Percentiles rank a stretch among this genome's conserved stretches.
Conservation (phyloP, 345 rosid species). For the Theobroma cacao region DNA sequence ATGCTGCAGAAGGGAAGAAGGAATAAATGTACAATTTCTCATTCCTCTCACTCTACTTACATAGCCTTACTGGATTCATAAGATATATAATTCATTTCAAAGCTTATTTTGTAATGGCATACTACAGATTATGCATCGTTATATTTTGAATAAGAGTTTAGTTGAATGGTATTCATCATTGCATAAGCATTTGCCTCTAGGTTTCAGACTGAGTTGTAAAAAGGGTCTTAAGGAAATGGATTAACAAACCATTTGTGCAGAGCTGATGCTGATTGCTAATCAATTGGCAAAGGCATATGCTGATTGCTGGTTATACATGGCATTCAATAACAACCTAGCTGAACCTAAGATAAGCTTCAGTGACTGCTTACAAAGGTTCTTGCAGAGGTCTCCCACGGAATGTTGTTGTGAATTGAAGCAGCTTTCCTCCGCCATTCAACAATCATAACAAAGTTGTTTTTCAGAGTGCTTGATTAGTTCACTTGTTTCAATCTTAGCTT, state of each 20-base stretch:
- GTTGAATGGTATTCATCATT: neutral
- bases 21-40: conserved; percentile 21
- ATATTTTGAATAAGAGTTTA: neutral
- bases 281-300: neutral
- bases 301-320: no score
- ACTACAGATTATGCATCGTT: neutral
- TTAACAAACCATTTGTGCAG: neutral
- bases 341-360: neutral
- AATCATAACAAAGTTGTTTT: no score
- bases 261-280: neutral
- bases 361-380: neutral
- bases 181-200: neutral
- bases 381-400: no score
- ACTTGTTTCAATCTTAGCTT: no score
- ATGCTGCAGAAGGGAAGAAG: conserved; percentile 54
- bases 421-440: no score
- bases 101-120: neutral
- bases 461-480: no score
- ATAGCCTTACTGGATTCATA: neutral
- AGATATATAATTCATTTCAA: neutral
- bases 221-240: neutral
- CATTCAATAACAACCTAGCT: neutral
- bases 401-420: no score
- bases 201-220: neutral
- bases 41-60: neutral